phyloP scores from a whole-genome alignment of 129 eudicot species.

The Erigeron canadensis region DNA sequence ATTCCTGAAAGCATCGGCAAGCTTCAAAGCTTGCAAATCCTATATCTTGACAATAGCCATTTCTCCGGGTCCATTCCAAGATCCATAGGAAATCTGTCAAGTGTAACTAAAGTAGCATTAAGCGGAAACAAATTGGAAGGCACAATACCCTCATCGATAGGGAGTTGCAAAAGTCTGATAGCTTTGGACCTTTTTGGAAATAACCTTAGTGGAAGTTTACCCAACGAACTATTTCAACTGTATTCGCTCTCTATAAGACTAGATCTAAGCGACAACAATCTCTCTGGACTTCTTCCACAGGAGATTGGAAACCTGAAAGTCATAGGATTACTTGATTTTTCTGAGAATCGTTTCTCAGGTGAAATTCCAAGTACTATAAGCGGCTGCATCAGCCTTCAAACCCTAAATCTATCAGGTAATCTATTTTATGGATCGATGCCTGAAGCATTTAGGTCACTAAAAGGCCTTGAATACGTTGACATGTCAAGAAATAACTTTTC shows the following conservation, averaged over 20 bases:
- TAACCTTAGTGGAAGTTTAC: conserved; percentile 18
- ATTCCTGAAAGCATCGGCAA: conserved; percentile 18
- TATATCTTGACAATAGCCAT: neutral
- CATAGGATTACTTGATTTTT: conserved; percentile 12
- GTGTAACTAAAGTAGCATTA: neutral
- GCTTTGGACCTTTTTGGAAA: neutral
- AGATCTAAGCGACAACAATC: conserved; percentile 17
- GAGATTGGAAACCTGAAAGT: conserved; percentile 21
- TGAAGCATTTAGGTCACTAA: conserved; percentile 5
- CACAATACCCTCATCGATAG: conserved; percentile 21
- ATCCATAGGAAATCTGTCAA: conserved; percentile 26
- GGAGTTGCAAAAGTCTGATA: conserved; percentile 15
- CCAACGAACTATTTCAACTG: conserved; percentile 18
- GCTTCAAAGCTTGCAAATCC: neutral
- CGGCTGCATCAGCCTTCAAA: conserved; percentile 13
- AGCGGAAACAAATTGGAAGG: conserved; percentile 19
- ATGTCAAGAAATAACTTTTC: conserved; percentile 30
- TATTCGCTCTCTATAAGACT: conserved; percentile 21
- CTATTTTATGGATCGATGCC: conserved; percentile 24
- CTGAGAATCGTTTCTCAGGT: conserved; percentile 22
- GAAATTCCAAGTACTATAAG: conserved; percentile 25
- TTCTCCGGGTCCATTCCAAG: conserved; percentile 20
- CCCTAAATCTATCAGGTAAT: conserved; percentile 11
- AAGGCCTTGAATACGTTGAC: conserved; percentile 12
- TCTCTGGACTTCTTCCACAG: conserved; percentile 24